phyloP scores from a whole-genome alignment of 257 asterid genomes.

The Echites panduratus region DNA sequence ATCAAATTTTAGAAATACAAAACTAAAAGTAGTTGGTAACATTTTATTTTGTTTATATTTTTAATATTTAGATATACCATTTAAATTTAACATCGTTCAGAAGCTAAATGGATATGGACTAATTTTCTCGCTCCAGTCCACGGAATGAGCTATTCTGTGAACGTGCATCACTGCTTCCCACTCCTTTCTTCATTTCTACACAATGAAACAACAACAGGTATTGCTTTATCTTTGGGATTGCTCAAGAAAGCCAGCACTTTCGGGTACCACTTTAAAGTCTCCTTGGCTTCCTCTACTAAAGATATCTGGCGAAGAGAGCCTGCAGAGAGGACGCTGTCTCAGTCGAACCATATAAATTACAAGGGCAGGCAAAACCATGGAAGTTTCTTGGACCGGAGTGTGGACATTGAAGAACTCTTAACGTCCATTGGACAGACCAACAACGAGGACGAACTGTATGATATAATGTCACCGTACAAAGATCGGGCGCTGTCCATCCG shows the following conservation, averaged over 20 bases:
- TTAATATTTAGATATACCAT: too few relatives aligned
- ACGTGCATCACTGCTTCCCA: constrained; percentile 15
- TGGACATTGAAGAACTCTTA: constrained; percentile 69
- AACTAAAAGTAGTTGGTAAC: too few relatives aligned
- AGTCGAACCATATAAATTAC: constrained; percentile 17
- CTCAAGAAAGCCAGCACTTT: constrained; percentile 13
- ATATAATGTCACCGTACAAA: constrained; percentile 63
- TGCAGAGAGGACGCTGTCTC: constrained; percentile 7
- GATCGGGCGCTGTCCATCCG: constrained; percentile 51
- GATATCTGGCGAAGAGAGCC: constrained; percentile 46
- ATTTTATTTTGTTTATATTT: too few relatives aligned
- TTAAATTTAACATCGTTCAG: too few relatives aligned
- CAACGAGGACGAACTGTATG: constrained; percentile 61
- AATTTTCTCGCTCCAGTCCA: constrained; percentile 10
- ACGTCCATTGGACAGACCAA: constrained; percentile 52
- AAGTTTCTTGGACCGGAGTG: constrained; percentile 46
- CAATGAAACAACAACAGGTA: constrained; percentile 7
- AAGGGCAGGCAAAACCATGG: constrained; percentile 28
- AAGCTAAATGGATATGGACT: background rate
- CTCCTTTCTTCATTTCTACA: constrained; percentile 24
- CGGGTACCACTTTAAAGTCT: constrained; percentile 26
- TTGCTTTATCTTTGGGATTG: constrained; percentile 18
- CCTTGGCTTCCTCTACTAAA: constrained; percentile 26
- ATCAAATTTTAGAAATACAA: too few relatives aligned
- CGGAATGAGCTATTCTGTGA: constrained; percentile 19